Conservation (phyloP, 2,329 filamentous ascomycete genomes). For the Fusarium multiceps region DNA sequence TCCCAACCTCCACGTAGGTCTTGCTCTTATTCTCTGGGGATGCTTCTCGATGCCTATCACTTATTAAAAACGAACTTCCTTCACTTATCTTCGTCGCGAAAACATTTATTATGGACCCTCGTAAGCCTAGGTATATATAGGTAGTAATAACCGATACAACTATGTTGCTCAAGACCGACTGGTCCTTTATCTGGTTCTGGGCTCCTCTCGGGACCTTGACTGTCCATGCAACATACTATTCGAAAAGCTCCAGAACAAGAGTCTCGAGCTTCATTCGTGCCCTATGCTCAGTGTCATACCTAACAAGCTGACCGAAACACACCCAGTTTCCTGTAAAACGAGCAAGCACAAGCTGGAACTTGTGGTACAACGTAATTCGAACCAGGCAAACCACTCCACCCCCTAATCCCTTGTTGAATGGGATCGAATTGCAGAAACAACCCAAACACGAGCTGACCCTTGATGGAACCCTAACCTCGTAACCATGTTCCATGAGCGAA, state of each 20-base stretch:
- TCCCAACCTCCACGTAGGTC: not conserved
- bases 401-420: conserved; percentile 11
- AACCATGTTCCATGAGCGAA: not conserved
- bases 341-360: conserved; percentile 24
- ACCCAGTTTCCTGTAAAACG: not conserved
- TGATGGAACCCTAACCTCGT: not conserved
- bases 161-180: not conserved
- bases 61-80: not conserved
- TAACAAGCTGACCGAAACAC: not conserved
- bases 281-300: not conserved
- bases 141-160: not conserved
- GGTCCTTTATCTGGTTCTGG: not conserved
- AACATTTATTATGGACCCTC: not conserved
- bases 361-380: conserved; percentile 2
- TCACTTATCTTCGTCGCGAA: not conserved
- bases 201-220: not conserved
- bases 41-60: not conserved
- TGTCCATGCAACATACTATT: not conserved
- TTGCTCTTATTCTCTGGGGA: not conserved
- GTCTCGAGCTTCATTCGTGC: not conserved
- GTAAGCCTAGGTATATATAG: not conserved
- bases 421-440: not conserved
- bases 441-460: not conserved
- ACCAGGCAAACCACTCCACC: not conserved
- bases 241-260: not conserved